These are phyloP conservation scores for Podaxis sp. DNA, from an alignment of 768 basidiomycete species.

Conservation along the genomic window DNA sequence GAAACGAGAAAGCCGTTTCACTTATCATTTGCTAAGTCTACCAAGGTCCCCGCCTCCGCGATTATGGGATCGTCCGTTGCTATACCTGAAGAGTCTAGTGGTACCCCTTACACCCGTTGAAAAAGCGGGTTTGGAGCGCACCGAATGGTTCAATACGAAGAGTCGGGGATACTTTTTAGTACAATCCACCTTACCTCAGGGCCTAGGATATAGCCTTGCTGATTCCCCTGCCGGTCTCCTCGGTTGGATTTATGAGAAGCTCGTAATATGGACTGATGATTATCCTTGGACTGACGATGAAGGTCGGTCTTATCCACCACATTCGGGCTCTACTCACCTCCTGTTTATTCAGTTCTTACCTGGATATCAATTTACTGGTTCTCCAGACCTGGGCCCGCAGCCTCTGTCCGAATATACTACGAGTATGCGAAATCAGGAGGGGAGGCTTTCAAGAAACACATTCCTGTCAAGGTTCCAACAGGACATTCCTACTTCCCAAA, in stretches of 20 bases:
- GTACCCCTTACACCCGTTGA: slow-evolving; percentile 30
- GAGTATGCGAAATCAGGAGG: slow-evolving; percentile 31
- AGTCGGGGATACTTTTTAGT: slow-evolving; percentile 35
- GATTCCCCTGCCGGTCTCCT: slow-evolving; percentile 60
- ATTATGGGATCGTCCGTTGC: slow-evolving; percentile 22
- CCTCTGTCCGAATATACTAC: slow-evolving; percentile 58
- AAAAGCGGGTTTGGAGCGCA: slow-evolving; percentile 29
- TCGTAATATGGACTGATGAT: slow-evolving; percentile 42
- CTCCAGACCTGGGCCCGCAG: slow-evolving; percentile 55
- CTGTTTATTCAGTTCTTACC: slow-evolving; percentile 40
- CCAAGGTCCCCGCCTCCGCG: slow-evolving; percentile 20
- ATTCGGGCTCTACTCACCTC: neutral
- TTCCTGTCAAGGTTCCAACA: slow-evolving; percentile 36
- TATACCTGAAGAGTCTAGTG: slow-evolving; percentile 26
- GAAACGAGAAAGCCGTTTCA: slow-evolving; percentile 10
- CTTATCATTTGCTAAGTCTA: neutral
- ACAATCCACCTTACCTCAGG: slow-evolving; percentile 50
- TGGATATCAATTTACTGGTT: slow-evolving; percentile 64
- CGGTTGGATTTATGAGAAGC: slow-evolving; percentile 52
- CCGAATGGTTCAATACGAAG: slow-evolving; percentile 25
- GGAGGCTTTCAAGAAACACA: slow-evolving; percentile 4
- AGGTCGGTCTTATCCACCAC: slow-evolving; percentile 23
- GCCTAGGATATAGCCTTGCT: slow-evolving; percentile 49
- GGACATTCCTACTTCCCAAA: slow-evolving; percentile 54
- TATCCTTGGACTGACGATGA: slow-evolving; percentile 60